phyloP scores from a whole-genome alignment of 2,329 filamentous ascomycete genomes.

The Metarhizium anisopliae region DNA sequence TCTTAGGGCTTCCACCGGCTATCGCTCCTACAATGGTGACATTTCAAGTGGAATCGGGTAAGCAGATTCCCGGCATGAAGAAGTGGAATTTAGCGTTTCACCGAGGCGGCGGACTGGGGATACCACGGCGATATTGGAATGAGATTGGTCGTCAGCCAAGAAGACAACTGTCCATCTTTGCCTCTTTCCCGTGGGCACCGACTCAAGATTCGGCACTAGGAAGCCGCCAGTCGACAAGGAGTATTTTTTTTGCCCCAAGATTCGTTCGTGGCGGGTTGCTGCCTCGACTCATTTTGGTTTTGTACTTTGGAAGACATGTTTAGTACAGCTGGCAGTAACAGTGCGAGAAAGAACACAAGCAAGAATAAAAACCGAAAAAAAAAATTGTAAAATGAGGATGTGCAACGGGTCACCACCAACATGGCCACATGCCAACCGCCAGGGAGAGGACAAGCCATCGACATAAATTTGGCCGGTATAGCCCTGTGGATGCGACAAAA shows the following conservation, averaged over 20 bases:
- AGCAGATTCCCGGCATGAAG: slow-evolving; percentile 2
- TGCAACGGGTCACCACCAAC: not conserved
- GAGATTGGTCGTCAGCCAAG: not conserved
- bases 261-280: not conserved
- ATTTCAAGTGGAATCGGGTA: slow-evolving; percentile 2
- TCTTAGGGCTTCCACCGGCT: slow-evolving; percentile 1
- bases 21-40: slow-evolving; percentile 3
- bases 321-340: not conserved
- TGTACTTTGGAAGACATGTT: not conserved
- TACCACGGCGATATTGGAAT: not conserved
- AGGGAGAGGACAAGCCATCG: not conserved
- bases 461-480: not conserved
- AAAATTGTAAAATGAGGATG: not conserved
- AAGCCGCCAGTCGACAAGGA: not conserved
- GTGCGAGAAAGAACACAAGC: not conserved
- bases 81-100: not conserved
- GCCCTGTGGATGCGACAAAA: not conserved
- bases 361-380: not conserved
- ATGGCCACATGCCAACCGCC: not conserved
- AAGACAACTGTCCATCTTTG: not conserved
- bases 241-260: not conserved
- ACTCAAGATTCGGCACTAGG: not conserved
- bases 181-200: not conserved
- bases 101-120: not conserved
- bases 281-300: not conserved